phyloP scores from a whole-genome alignment of 2,329 filamentous ascomycete species.

The Gnomoniopsis sp. region DNA sequence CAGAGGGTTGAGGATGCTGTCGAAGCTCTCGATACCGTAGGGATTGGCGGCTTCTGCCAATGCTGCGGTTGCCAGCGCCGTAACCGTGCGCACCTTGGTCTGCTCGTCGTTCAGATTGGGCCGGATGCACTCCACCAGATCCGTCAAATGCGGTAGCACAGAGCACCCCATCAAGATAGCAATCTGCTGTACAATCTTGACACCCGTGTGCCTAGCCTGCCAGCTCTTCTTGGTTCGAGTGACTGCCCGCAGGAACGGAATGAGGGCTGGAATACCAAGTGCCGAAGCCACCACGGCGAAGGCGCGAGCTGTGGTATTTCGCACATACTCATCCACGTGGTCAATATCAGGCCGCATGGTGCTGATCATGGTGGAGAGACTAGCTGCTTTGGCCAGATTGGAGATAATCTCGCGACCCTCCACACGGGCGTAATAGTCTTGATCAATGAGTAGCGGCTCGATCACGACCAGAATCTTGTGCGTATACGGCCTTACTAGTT shows the following conservation, averaged over 20 bases:
- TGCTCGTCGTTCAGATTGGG: slow-evolving; percentile 97
- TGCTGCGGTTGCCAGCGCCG: slow-evolving; percentile 89
- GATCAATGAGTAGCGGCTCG: slow-evolving; percentile 96
- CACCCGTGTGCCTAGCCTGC: slow-evolving; percentile 95
- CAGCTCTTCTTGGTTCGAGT: slow-evolving; percentile 99
- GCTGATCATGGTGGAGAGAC: slow-evolving; percentile 97
- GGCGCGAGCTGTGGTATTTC: slow-evolving; percentile 94
- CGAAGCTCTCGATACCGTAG: slow-evolving; percentile 98
- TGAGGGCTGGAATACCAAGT: slow-evolving; percentile 87
- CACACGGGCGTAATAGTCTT: slow-evolving; percentile 98
- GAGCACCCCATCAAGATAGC: slow-evolving; percentile 98
- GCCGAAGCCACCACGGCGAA: slow-evolving; percentile 97
- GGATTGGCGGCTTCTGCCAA: slow-evolving; percentile 95
- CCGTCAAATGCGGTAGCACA: slow-evolving; percentile 90
- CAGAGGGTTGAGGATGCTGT: slow-evolving; percentile 92
- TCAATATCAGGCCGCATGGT: slow-evolving; percentile 99
- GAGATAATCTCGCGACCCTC: slow-evolving; percentile 99
- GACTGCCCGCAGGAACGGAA: slow-evolving; percentile 92
- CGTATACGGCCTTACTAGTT: slow-evolving; percentile 91
- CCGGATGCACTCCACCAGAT: slow-evolving; percentile 92
- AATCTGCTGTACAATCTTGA: slow-evolving; percentile 99
- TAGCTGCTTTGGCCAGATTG: slow-evolving; percentile 93
- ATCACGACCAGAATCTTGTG: slow-evolving; percentile 99
- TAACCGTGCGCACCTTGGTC: slow-evolving; percentile 95
- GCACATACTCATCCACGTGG: slow-evolving; percentile 95